phyloP scores from a whole-genome alignment of 1,139 yeast genomes.

The Debaryomyces coudertii region DNA sequence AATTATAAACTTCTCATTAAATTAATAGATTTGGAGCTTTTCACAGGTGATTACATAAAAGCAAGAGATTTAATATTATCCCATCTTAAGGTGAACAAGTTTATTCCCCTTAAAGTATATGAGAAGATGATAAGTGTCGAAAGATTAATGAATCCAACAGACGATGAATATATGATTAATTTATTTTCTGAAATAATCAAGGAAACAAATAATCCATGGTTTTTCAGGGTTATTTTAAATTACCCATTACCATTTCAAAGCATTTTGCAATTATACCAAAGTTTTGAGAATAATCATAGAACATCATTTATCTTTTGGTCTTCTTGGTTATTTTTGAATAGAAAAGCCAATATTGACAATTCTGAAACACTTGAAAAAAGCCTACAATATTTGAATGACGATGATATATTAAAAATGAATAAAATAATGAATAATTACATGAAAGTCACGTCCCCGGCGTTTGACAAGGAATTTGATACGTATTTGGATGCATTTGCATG shows the following conservation, averaged over 20 bases:
- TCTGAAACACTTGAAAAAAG: constrained; percentile 1
- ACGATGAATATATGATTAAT: constrained; percentile 28
- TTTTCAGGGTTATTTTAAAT: constrained; percentile 22
- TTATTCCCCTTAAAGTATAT: constrained; percentile 37
- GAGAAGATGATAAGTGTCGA: constrained; percentile 45
- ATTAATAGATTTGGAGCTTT: constrained; percentile 44
- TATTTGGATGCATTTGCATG: constrained; percentile 2
- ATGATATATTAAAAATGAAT: constrained; percentile 5
- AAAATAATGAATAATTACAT: background rate
- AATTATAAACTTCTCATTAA: constrained; percentile 33
- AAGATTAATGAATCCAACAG: constrained; percentile 26
- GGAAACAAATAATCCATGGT: constrained; percentile 29
- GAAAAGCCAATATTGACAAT: background rate
- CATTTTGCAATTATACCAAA: constrained; percentile 15
- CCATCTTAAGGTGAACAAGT: constrained; percentile 29
- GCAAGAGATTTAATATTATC: constrained; percentile 42
- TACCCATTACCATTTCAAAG: constrained; percentile 19
- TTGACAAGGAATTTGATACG: constrained; percentile 5
- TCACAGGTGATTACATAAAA: constrained; percentile 30
- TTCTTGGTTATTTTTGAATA: constrained; percentile 3
- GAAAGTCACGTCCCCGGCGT: background rate
- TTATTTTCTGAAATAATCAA: constrained; percentile 29
- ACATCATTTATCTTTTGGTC: constrained; percentile 7
- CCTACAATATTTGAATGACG: background rate
- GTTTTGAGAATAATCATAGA: constrained; percentile 6